Percentiles rank a stretch among this genome's conserved stretches.
Conservation (phyloP, 352 stramenopile genomes). For the Phytophthora palmivora region DNA sequence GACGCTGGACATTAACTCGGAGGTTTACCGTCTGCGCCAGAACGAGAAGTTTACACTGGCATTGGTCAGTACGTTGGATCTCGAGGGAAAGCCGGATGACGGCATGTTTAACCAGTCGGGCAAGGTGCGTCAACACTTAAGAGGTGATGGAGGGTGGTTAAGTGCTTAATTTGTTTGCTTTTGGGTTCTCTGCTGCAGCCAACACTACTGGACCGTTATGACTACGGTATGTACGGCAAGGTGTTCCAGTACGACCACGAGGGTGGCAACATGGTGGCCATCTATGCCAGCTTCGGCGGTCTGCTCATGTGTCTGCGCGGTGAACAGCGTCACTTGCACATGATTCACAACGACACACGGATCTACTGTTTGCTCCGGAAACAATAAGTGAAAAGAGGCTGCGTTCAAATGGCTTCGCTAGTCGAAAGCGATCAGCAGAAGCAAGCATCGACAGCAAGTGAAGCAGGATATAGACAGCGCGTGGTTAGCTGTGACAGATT, state of each 20-base stretch:
- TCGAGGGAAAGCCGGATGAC: slow-evolving; percentile 97
- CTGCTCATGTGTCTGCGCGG: slow-evolving; percentile 97
- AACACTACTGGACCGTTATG: slow-evolving; percentile 97
- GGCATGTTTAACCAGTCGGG: slow-evolving; percentile 93
- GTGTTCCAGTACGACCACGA: slow-evolving; percentile 98
- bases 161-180: slow-evolving; percentile 6
- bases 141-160: neutral
- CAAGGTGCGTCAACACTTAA: slow-evolving; percentile 55
- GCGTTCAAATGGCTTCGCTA: slow-evolving; percentile 1
- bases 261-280: slow-evolving; percentile 93
- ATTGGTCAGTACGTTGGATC: slow-evolving; percentile 95
- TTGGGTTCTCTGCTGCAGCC: slow-evolving; percentile 45
- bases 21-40: slow-evolving; percentile 96
- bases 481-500: slow-evolving; percentile 4
- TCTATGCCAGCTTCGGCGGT: slow-evolving; percentile 97
- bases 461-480: slow-evolving; percentile 31
- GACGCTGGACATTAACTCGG: slow-evolving; percentile 97
- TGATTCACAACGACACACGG: slow-evolving; percentile 97
- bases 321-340: slow-evolving; percentile 96
- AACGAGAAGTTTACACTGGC: slow-evolving; percentile 97
- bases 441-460: too few relatives aligned
- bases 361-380: slow-evolving; percentile 94
- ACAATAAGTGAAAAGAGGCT: slow-evolving; percentile 58
- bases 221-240: slow-evolving; percentile 99
- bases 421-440: slow-evolving; percentile 4